phyloP scores from a whole-genome alignment of 495 filamentous ascomycete species.

The Penicillium desertorum region DNA sequence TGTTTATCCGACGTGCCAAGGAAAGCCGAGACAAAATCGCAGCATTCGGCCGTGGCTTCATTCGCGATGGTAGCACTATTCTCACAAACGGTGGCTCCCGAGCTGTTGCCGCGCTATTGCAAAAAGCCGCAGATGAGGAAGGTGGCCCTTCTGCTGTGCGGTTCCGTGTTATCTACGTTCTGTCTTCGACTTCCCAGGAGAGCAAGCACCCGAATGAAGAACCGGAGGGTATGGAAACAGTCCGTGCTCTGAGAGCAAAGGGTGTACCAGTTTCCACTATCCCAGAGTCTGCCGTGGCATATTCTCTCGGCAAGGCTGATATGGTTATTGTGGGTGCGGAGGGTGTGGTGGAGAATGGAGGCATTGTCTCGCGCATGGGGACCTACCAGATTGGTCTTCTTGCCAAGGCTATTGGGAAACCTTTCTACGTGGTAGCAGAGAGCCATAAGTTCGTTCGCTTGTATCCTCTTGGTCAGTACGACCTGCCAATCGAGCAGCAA shows the following conservation, averaged over 20 bases:
- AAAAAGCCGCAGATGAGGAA: conserved; percentile 66
- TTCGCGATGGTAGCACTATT: conserved; percentile 73
- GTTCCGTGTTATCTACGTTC: conserved; percentile 85
- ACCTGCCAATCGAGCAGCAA: conserved; percentile 71
- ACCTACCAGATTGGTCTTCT: conserved; percentile 87
- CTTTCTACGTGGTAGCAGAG: conserved; percentile 89
- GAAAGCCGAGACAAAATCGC: conserved; percentile 81
- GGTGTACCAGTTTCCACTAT: conserved; percentile 85
- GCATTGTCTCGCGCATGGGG: conserved; percentile 84
- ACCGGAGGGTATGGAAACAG: conserved; percentile 60
- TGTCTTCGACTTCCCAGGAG: conserved; percentile 39
- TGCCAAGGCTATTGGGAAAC: conserved; percentile 72
- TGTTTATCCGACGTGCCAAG: conserved; percentile 88
- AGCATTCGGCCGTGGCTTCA: conserved; percentile 68
- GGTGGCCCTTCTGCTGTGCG: conserved; percentile 55
- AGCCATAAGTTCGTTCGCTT: conserved; percentile 91
- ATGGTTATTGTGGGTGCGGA: conserved; percentile 92
- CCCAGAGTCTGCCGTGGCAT: conserved; percentile 75
- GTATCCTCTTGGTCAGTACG: conserved; percentile 75
- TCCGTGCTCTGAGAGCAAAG: conserved; percentile 65
- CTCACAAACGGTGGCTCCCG: conserved; percentile 85
- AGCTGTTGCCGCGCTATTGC: conserved; percentile 74
- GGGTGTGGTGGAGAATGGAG: conserved; percentile 89
- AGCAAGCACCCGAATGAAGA: conserved; percentile 38
- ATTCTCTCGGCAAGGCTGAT: conserved; percentile 76